phyloP scores from a whole-genome alignment of 345 rosid species.

The Abelmoschus esculentus region DNA sequence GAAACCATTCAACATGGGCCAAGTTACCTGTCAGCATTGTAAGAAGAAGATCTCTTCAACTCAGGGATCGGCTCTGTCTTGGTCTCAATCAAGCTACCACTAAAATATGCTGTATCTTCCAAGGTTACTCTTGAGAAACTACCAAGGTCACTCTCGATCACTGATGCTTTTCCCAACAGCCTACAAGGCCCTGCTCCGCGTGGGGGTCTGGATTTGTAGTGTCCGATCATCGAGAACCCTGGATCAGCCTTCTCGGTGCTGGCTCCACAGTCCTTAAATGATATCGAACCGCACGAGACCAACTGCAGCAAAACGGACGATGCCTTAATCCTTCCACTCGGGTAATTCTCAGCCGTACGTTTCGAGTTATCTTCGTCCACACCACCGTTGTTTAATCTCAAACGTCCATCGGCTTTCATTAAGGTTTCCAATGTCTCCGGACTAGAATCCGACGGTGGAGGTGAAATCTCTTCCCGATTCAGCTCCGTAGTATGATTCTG shows the following conservation, averaged over 20 bases:
- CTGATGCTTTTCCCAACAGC: constrained; percentile 24
- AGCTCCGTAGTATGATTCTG: constrained; percentile 47
- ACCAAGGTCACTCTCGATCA: constrained; percentile 26
- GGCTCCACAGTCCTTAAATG: constrained; percentile 69
- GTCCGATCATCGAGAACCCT: constrained; percentile 48
- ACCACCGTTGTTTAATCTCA: constrained; percentile 26
- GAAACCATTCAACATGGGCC: too few relatives aligned
- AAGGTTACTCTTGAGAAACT: constrained; percentile 42
- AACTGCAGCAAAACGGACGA: constrained; percentile 87
- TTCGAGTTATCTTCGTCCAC: constrained; percentile 25
- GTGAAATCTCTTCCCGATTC: constrained; percentile 73
- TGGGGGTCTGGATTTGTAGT: constrained; percentile 37
- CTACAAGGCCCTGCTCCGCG: constrained; percentile 34
- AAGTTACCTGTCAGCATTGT: constrained; percentile 66
- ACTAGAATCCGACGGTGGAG: constrained; percentile 96
- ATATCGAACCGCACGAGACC: constrained; percentile 85
- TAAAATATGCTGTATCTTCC: constrained; percentile 91
- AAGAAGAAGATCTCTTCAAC: constrained; percentile 76
- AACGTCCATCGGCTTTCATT: constrained; percentile 75
- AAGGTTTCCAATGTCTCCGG: constrained; percentile 81
- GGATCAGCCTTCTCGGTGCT: constrained; percentile 54
- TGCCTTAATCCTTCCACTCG: constrained; percentile 61
- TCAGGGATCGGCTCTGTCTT: constrained; percentile 44
- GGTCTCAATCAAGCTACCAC: constrained; percentile 92
- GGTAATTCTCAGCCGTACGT: constrained; percentile 40